Base-by-base conservation (phyloP, 768 basidiomycete species). In the Cystofilobasidium capitatum region DNA sequence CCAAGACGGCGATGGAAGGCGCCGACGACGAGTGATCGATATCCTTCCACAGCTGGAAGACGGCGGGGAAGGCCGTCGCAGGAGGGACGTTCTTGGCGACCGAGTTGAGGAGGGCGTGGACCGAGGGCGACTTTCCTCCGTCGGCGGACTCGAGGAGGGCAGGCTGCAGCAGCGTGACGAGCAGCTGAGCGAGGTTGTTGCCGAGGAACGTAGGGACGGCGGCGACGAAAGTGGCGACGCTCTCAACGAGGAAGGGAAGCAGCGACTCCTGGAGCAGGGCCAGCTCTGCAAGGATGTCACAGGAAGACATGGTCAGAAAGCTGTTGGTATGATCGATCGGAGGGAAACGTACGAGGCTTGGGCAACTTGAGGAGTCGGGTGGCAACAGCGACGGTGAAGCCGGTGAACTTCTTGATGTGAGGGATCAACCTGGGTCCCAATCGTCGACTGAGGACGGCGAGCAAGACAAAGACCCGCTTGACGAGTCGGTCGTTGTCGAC, bases 391-490 rank as follows among this genome's bases (percentile, higher is more conserved):
- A 85, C 78, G 66, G 83, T 83, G 62, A 85, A 81, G 6, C 83
- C 77, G 20, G 88, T 82, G 55, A 93, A 83, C 17, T 84, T 81
- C 62, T 84, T 84, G 78, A 96, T 86, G 77, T 84, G 82, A 6
- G 94, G 91, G 59, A 99, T 91, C 59, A 91, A 81, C 0, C 94
- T 86, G 14, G 93, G 90, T 0, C 89, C 91, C 26, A 97, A 82
- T 55, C 86, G 85, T 24, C 80, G 75, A 24, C 91, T 94, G 65
- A 91, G 80, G 39, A 83, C 79, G 6, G 82, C 76, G 36, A 92
- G 75, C 1, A 85, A 81, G 2, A 57, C 63, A 26, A 69, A 69
- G 55, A 69, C 59, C 9, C 36, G 80, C 76, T 65, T 89, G 69
- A 2, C 85, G 85, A 14, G 78, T 72, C 12, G 75, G 70, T 1